phyloP scores from a whole-genome alignment of 2,329 filamentous ascomycete species.

The Fusarium setosum region DNA sequence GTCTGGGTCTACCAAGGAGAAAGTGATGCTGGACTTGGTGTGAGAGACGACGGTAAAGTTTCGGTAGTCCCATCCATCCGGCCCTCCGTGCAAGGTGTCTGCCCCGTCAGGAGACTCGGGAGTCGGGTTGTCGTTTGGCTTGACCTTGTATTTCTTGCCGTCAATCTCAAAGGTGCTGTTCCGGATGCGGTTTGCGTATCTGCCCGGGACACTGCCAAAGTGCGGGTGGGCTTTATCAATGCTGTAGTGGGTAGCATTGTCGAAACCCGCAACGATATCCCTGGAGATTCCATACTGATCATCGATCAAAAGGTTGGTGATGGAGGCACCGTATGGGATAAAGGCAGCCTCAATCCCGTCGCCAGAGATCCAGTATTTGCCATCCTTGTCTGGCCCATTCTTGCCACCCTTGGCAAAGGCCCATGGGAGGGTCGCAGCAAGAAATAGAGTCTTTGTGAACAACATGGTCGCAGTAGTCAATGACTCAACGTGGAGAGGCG shows the following conservation, averaged over 20 bases:
- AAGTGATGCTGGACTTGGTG: constrained; percentile 76
- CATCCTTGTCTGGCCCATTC: constrained; percentile 63
- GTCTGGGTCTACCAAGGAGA: constrained; percentile 78
- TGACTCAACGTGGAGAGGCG: constrained; percentile 1
- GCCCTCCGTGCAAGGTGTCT: constrained; percentile 76
- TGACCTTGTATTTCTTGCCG: constrained; percentile 67
- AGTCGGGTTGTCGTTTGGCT: constrained; percentile 72
- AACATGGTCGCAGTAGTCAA: constrained; percentile 25
- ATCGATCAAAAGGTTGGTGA: constrained; percentile 77
- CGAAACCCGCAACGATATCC: constrained; percentile 79
- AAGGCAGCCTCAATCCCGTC: constrained; percentile 75
- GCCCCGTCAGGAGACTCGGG: constrained; percentile 61
- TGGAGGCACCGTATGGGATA: constrained; percentile 79
- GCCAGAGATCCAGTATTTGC: constrained; percentile 79
- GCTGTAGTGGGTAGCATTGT: constrained; percentile 79
- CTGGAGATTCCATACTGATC: constrained; percentile 76
- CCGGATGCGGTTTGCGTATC: constrained; percentile 85
- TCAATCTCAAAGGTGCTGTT: constrained; percentile 80
- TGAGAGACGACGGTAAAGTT: constrained; percentile 82
- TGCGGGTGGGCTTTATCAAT: constrained; percentile 75
- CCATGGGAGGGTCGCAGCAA: constrained; percentile 25
- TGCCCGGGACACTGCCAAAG: constrained; percentile 78
- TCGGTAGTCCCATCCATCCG: constrained; percentile 80
- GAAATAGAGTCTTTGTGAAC: constrained; percentile 24
- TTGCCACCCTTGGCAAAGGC: constrained; percentile 21